phyloP scores from a whole-genome alignment of 225 moss, liverwort and hornwort genomes.

The Sphagnum tenellum region DNA sequence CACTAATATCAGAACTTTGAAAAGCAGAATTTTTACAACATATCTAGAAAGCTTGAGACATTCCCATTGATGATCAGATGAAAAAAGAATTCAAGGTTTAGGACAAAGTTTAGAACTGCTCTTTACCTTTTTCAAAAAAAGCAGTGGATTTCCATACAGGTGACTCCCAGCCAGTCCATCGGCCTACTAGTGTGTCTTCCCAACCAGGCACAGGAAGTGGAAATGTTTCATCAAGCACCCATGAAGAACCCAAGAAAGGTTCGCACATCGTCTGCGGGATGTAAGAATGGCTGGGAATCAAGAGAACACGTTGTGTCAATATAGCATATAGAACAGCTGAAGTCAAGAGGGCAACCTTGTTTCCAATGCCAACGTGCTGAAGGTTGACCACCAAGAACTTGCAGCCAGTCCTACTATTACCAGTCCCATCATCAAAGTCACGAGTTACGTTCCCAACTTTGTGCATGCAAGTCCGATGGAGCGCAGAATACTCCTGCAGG shows the following conservation, averaged over 20 bases:
- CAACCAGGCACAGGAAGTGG: constrained; percentile 28
- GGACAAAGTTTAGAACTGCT: too few species aligned
- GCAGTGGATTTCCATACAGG: constrained; percentile 31
- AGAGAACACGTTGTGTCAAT: constrained; percentile 51
- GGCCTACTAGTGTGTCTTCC: constrained; percentile 22
- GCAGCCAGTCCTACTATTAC: constrained; percentile 29
- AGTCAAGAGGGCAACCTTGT: constrained; percentile 38
- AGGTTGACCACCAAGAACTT: constrained; percentile 54
- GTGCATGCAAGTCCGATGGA: constrained; percentile 41
- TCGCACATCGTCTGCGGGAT: constrained; percentile 47
- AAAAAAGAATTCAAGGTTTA: too few species aligned
- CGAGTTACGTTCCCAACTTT: constrained; percentile 26
- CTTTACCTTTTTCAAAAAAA: constrained; percentile 21
- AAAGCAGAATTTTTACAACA: too few species aligned
- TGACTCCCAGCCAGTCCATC: constrained; percentile 28
- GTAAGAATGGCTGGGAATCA: constrained; percentile 17
- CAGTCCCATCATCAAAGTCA: constrained; percentile 16
- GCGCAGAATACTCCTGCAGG: constrained; percentile 29
- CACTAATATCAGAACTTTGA: too few species aligned
- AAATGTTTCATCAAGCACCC: constrained; percentile 52
- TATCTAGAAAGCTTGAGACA: too few species aligned
- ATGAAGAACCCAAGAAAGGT: constrained; percentile 58
- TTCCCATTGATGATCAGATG: too few species aligned
- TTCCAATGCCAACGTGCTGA: constrained; percentile 47
- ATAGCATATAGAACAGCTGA: constrained; percentile 58